Conservation (phyloP, 2,329 filamentous ascomycete species). For the Microcyclosporella mali region DNA sequence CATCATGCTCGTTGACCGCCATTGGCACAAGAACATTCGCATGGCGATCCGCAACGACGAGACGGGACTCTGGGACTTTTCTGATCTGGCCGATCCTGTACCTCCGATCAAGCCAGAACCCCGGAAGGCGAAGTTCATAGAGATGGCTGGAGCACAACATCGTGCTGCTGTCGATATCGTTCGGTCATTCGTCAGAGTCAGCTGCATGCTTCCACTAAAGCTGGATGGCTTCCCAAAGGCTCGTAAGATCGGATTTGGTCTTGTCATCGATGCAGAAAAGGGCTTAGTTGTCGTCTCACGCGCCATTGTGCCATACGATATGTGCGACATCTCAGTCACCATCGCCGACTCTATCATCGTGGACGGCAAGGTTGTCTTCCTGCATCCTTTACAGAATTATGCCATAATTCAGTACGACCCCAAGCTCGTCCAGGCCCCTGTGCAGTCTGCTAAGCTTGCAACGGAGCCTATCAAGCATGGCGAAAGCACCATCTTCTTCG, state of each 20-base stretch:
- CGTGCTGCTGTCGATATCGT: conserved; percentile 89
- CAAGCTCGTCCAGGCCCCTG: conserved; percentile 83
- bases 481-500: conserved; percentile 90
- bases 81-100: conserved; percentile 72
- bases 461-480: conserved; percentile 81
- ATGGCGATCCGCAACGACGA: conserved; percentile 83
- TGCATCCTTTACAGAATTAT: conserved; percentile 96
- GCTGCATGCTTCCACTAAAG: conserved; percentile 90
- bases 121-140: conserved; percentile 81
- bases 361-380: conserved; percentile 86
- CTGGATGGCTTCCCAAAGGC: conserved; percentile 96
- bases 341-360: conserved; percentile 96
- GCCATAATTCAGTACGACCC: conserved; percentile 93
- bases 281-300: conserved; percentile 90
- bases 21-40: conserved; percentile 95
- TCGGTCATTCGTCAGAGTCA: conserved; percentile 87
- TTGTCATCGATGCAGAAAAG: conserved; percentile 96
- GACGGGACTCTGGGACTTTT: conserved; percentile 91
- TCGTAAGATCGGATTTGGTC: conserved; percentile 86
- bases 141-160: conserved; percentile 80
- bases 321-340: conserved; percentile 93
- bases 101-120: conserved; percentile 66
- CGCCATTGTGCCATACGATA: conserved; percentile 90
- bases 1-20: conserved; percentile 85
- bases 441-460: conserved; percentile 80